Evolutionary conservation across 345 rosid species (phyloP).

Genomic region (Eutrema heterophyllum): DNA sequence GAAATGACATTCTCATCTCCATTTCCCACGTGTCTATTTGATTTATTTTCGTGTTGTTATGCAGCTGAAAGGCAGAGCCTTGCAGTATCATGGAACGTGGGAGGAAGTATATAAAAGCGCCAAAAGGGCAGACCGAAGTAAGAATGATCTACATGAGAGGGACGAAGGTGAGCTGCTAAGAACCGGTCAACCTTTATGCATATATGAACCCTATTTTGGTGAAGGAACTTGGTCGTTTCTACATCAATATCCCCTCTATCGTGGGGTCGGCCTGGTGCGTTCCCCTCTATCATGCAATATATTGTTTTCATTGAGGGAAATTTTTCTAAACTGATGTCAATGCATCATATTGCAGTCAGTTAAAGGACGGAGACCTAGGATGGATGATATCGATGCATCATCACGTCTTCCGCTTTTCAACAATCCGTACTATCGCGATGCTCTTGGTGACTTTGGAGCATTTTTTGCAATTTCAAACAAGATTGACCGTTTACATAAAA

Average conservation of each 20-base stretch:
- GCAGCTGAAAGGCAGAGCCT: slow-evolving; percentile 77
- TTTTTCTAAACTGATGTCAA: slow-evolving; percentile 15
- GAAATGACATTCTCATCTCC: slow-evolving; percentile 5
- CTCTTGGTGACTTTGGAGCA: slow-evolving; percentile 89
- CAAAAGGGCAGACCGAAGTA: slow-evolving; percentile 71
- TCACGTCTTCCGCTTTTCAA: slow-evolving; percentile 78
- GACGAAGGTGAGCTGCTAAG: slow-evolving; percentile 92
- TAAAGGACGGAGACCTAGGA: slow-evolving; percentile 80
- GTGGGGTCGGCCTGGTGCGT: slow-evolving; percentile 89
- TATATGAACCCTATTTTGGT: slow-evolving; percentile 92
- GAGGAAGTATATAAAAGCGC: slow-evolving; percentile 86
- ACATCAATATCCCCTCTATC: slow-evolving; percentile 75
- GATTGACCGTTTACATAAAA: slow-evolving; percentile 80
- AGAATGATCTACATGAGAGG: slow-evolving; percentile 86
- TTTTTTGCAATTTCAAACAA: slow-evolving; percentile 80
- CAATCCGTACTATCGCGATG: slow-evolving; percentile 78
- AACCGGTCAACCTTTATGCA: slow-evolving; percentile 84
- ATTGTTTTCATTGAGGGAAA: background rate
- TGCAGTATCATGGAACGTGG: slow-evolving; percentile 85
- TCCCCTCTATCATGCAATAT: background rate
- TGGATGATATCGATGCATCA: slow-evolving; percentile 82
- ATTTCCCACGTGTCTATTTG: background rate
- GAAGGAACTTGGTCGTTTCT: slow-evolving; percentile 96
- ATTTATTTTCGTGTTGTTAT: slow-evolving; percentile 23
- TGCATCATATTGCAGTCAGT: slow-evolving; percentile 51